Conservation (phyloP, 2,329 filamentous ascomycete species). For the Ascomycota sp. region DNA sequence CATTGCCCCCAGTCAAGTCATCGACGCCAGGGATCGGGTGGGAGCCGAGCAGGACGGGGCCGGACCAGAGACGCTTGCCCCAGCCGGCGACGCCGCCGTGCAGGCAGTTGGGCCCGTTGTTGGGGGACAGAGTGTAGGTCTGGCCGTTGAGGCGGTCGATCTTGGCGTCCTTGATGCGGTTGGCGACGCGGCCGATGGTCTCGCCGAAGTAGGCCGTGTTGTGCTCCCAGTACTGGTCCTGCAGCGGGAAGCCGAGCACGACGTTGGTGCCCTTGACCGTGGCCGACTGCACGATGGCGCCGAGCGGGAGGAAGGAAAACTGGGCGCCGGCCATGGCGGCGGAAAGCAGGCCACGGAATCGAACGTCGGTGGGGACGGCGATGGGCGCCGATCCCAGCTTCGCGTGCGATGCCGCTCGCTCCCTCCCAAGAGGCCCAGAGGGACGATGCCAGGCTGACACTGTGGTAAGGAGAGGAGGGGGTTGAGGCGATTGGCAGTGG, state of each 20-base stretch:
- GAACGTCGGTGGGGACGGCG: too few species aligned
- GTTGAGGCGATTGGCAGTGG: too few species aligned
- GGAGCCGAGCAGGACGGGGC: conserved; percentile 38
- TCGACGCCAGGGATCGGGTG: conserved; percentile 26
- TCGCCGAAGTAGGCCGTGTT: conserved; percentile 73
- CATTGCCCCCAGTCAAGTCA: conserved; percentile 37
- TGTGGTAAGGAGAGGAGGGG: too few species aligned
- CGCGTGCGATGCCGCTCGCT: too few species aligned
- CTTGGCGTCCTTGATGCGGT: conserved; percentile 52
- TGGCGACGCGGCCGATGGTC: conserved; percentile 70
- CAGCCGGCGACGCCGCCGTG: conserved; percentile 56
- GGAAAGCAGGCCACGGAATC: too few species aligned
- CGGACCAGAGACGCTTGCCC: conserved; percentile 59
- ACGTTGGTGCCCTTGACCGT: conserved; percentile 61
- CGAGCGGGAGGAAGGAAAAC: conserved; percentile 48
- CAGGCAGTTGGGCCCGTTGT: conserved; percentile 55
- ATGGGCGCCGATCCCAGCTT: too few species aligned
- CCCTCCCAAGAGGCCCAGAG: too few species aligned
- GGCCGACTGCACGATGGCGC: conserved; percentile 65
- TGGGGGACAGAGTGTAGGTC: conserved; percentile 46
- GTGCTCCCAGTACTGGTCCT: conserved; percentile 51
- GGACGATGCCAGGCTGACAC: too few species aligned
- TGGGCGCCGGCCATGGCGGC: conserved; percentile 21
- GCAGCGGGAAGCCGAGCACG: conserved; percentile 61
- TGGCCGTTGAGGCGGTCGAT: conserved; percentile 51